Percentiles rank a stretch among this genome's conserved stretches.
These are phyloP conservation scores for Angomonas desouzai DNA, from an alignment of 208 protist species.

Conservation along the genomic window DNA sequence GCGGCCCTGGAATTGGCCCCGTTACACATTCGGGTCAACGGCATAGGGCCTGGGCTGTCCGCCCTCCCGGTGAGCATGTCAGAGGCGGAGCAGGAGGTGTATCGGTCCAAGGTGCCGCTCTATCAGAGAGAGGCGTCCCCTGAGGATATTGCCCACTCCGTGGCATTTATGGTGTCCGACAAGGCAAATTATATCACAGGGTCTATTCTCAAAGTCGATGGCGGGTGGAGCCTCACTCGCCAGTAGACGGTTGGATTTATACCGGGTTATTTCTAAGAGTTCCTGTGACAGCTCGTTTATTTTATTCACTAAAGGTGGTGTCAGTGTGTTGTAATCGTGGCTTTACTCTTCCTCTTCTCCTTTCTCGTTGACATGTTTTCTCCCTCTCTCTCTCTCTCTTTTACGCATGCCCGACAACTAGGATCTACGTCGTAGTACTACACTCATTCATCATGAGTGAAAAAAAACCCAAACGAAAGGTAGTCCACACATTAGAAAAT, in stretches of 20 bases:
- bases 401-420: no score
- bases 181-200: slow-evolving; percentile 68
- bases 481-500: slow-evolving; percentile 10
- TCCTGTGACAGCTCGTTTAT: no score
- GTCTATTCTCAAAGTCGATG: slow-evolving; percentile 61
- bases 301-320: no score
- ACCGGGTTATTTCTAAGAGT: neutral
- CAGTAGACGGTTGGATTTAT: slow-evolving; percentile 18
- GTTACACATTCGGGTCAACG: slow-evolving; percentile 65
- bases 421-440: no score
- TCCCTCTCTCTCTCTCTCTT: slow-evolving; percentile 8
- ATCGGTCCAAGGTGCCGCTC: slow-evolving; percentile 58
- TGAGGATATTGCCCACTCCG: slow-evolving; percentile 48
- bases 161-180: slow-evolving; percentile 57
- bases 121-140: slow-evolving; percentile 44
- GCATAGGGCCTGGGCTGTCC: slow-evolving; percentile 54
- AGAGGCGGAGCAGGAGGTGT: slow-evolving; percentile 24
- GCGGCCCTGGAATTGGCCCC: slow-evolving; percentile 66
- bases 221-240: slow-evolving; percentile 59
- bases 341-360: neutral
- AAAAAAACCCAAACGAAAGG: neutral
- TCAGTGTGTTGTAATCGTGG: no score
- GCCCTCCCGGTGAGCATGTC: slow-evolving; percentile 42
- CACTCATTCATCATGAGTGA: neutral
- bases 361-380: slow-evolving; percentile 2